A percentile compares a stretch with the other conserved stretches of the same genome.
Evolutionary conservation across 2,329 filamentous ascomycete genomes (phyloP).

Genomic region (Pyrenochaeta sp.): DNA sequence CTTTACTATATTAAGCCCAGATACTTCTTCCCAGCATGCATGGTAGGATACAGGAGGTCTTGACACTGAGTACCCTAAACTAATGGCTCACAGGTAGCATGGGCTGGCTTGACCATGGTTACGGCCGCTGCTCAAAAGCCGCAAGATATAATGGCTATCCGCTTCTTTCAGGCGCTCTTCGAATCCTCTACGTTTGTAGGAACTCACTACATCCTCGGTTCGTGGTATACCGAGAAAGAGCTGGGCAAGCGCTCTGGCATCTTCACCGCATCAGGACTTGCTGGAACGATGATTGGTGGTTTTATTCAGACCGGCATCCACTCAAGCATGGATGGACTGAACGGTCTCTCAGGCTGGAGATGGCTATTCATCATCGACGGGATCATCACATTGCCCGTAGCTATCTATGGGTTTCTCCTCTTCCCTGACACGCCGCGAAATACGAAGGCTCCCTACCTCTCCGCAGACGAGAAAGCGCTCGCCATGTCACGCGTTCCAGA

Average conservation of each 20-base stretch:
- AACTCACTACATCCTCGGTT: constrained; percentile 68
- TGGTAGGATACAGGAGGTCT: constrained; percentile 51
- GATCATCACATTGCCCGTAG: constrained; percentile 65
- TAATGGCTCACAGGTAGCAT: constrained; percentile 51
- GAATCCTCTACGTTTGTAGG: constrained; percentile 65
- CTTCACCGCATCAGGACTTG: constrained; percentile 67
- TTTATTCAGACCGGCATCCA: constrained; percentile 67
- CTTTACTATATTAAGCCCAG: constrained; percentile 70
- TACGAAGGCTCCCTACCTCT: constrained; percentile 55
- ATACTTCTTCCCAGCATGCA: constrained; percentile 71
- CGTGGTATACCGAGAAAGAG: constrained; percentile 69
- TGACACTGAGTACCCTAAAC: neutral
- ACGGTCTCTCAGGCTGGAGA: constrained; percentile 65
- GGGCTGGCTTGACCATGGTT: constrained; percentile 70
- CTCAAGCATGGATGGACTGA: constrained; percentile 55
- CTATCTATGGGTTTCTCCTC: constrained; percentile 62
- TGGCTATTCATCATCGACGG: constrained; percentile 59
- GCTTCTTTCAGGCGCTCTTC: constrained; percentile 62
- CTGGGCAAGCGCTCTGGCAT: constrained; percentile 69
- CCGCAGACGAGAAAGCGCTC: constrained; percentile 51
- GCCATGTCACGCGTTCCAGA: constrained; percentile 57
- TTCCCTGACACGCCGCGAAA: constrained; percentile 57
- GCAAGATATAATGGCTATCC: constrained; percentile 66
- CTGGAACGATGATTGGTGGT: constrained; percentile 69
- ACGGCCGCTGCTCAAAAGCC: constrained; percentile 63